Conservation (phyloP, 2,329 filamentous ascomycete species). For the Pseudofabraea citricarpa region DNA sequence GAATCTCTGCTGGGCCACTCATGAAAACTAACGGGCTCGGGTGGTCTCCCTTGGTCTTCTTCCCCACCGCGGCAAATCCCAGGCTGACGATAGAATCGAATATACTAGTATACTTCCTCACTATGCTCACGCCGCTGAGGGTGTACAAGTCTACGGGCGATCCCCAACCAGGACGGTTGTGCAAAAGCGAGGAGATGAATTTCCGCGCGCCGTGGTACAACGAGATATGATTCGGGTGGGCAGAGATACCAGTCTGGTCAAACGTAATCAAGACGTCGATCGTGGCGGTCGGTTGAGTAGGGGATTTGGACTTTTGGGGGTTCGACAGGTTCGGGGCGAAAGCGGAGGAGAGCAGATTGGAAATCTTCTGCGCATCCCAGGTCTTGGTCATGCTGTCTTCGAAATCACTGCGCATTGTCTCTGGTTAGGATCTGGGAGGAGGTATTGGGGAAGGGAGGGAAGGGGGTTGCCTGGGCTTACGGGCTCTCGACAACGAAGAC, state of each 20-base stretch:
- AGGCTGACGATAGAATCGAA: slow-evolving; percentile 74
- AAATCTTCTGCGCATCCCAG: slow-evolving; percentile 71
- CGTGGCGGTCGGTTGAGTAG: slow-evolving; percentile 38
- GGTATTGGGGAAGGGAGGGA: slow-evolving; percentile 7
- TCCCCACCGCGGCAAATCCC: slow-evolving; percentile 43
- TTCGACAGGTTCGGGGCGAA: slow-evolving; percentile 63
- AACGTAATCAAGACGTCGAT: slow-evolving; percentile 73
- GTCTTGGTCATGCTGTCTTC: slow-evolving; percentile 80
- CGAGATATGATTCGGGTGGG: slow-evolving; percentile 90
- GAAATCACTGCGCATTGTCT: slow-evolving; percentile 50
- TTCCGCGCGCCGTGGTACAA: slow-evolving; percentile 75
- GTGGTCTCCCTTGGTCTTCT: slow-evolving; percentile 37
- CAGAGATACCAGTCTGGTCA: slow-evolving; percentile 74
- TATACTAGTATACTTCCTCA: slow-evolving; percentile 77
- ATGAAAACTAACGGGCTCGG: slow-evolving; percentile 64
- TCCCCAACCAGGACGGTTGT: slow-evolving; percentile 57
- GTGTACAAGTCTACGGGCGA: slow-evolving; percentile 83
- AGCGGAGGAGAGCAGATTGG: slow-evolving; percentile 62
- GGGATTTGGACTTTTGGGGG: slow-evolving; percentile 21
- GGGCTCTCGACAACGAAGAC: slow-evolving; percentile 80
- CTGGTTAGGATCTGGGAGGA: slow-evolving; percentile 1
- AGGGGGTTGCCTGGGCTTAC: slow-evolving; percentile 47
- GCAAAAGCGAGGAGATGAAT: slow-evolving; percentile 66
- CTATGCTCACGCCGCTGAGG: slow-evolving; percentile 64
- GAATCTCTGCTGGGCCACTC: slow-evolving; percentile 58